Base-by-base conservation (phyloP, 2,329 filamentous ascomycete species). In the Apiospora sp. region DNA sequence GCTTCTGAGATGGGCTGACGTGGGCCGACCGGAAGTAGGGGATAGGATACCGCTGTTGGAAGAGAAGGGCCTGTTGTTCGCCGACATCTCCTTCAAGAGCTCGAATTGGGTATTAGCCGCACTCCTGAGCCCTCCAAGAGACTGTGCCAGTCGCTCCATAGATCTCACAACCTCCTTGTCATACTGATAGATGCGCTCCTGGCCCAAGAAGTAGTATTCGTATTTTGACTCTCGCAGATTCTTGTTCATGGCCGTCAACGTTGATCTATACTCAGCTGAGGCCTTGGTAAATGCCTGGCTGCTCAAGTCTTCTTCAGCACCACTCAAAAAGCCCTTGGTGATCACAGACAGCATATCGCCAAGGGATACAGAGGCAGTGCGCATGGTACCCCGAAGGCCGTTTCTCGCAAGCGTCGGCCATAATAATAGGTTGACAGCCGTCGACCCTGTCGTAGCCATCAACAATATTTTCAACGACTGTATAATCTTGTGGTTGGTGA, bases 71-170 rank as follows among this genome's bases (percentile, higher is more conserved):
- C 79, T 76, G 10, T 78, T 78, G 2, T 79, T 77, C 13, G 79
- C 76, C 14, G 83, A 81, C 3, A 83, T 86, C 79, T 96, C 93
- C 74, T 92, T 91, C 46, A 98, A 86, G 44, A 98, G 87, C 22
- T 92, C 90, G 79, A 98, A 97, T 79, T 99, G 96, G 30, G 95
- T 95, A 73, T 93, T 90, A 37, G 96, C 94, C 46, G 96, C 95
- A 85, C 95, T 98, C 75, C 95, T 90, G 78, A 99, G 85, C 10
- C 96, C 96, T 81, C 96, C 95, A 75, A 98, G 92, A 75, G 94
- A 95, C 80, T 98, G 95, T 5, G 94, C 92, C 41, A 98, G 87
- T 67, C 90, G 91, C 80, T 97, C 94, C 78, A 98, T 90, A 76
- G 94, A 96, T 78, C 94, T 92, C 64, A 96, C 93, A 4, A 98